These are phyloP conservation scores for Diphasiastrum complanatum DNA, from an alignment of 83 land plant genomes.

Conservation along the genomic window DNA sequence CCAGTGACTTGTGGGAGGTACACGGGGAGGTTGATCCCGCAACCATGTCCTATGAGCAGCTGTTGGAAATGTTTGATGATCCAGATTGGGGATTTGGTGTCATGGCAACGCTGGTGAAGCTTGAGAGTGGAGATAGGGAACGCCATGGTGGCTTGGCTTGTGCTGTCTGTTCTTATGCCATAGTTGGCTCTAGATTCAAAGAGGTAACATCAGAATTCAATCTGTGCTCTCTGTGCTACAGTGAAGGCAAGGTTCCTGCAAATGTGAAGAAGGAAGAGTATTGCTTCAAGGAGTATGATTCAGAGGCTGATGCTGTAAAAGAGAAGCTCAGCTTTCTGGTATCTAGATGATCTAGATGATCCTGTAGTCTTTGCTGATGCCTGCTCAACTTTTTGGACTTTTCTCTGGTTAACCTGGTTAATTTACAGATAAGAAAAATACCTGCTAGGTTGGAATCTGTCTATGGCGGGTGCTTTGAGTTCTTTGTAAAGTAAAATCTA, in stretches of 20 bases:
- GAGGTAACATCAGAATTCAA: conserved; percentile 3
- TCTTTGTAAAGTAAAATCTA: no score
- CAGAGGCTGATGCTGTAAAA: conserved; percentile 3
- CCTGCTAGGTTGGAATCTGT: no score
- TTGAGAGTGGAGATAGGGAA: conserved; percentile 8
- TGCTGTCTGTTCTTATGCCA: conserved; percentile 8
- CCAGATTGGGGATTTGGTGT: conserved; percentile 10
- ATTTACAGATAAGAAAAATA: no score
- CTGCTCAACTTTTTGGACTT: no score
- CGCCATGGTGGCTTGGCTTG: conserved; percentile 8
- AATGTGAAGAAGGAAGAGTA: conserved; percentile 4
- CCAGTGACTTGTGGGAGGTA: conserved; percentile 6
- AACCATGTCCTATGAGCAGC: background rate
- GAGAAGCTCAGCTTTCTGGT: conserved; percentile 3
- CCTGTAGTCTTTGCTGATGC: no score
- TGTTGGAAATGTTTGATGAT: conserved; percentile 13
- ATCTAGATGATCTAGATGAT: no score
- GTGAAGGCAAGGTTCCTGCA: conserved; percentile 9
- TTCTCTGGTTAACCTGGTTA: no score
- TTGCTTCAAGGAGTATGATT: conserved; percentile 7
- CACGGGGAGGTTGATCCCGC: conserved; percentile 4
- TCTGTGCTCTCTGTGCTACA: conserved; percentile 8
- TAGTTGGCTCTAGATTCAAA: conserved; percentile 5
- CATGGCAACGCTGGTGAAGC: conserved; percentile 1
- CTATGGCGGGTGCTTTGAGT: no score